A percentile compares a stretch with the other conserved stretches of the same genome.
phyloP scores from a whole-genome alignment of 371 early-diverging fungal species.

The Batkoa obscura region DNA sequence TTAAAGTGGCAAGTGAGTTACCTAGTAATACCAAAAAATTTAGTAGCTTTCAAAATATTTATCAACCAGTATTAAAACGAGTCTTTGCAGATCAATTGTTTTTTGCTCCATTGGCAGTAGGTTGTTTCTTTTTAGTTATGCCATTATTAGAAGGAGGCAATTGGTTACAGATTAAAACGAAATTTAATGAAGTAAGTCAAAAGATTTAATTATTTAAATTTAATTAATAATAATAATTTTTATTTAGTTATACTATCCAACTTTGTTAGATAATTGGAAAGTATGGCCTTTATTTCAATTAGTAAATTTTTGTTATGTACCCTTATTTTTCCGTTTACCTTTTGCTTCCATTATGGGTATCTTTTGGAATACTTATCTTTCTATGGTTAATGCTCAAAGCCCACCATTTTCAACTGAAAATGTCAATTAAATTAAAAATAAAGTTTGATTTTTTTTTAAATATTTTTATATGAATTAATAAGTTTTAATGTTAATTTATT shows the following conservation, averaged over 20 bases:
- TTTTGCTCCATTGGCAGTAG: constrained; percentile 55
- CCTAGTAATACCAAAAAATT: background rate
- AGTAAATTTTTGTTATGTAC: constrained; percentile 59
- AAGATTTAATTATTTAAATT: constrained; percentile 5
- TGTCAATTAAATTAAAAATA: too few species aligned
- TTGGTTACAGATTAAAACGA: constrained; percentile 31
- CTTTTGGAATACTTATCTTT: constrained; percentile 63
- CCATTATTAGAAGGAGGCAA: constrained; percentile 35
- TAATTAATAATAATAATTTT: background rate
- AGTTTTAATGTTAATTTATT: too few species aligned
- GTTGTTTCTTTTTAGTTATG: constrained; percentile 42
- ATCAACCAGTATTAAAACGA: constrained; percentile 19
- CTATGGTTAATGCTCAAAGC: constrained; percentile 35
- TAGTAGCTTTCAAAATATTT: background rate
- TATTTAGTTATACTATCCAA: constrained; percentile 25
- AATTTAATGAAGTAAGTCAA: constrained; percentile 22
- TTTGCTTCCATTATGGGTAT: constrained; percentile 54
- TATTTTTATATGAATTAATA: too few species aligned
- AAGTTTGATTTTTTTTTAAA: too few species aligned
- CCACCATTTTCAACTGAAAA: background rate
- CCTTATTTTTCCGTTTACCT: constrained; percentile 46
- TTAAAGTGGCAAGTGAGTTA: constrained; percentile 6
- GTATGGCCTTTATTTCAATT: constrained; percentile 66
- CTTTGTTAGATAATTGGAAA: constrained; percentile 53
- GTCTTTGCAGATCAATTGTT: constrained; percentile 40